Base-by-base conservation (phyloP, 805 yeast genomes). In the Clavispora fructus region DNA sequence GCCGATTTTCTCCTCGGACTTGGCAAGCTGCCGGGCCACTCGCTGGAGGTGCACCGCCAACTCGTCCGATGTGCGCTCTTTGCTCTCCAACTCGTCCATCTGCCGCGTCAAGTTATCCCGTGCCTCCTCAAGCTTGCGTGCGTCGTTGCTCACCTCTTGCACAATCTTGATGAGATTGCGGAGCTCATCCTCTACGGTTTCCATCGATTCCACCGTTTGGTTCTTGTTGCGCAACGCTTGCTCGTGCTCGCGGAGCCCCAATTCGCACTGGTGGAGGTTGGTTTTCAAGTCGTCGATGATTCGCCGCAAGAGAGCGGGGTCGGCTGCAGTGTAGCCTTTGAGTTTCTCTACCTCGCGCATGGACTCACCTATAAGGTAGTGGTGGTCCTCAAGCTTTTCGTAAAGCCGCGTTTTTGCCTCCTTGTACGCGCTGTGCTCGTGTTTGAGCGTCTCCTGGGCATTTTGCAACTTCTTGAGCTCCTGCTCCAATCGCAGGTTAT, bases 351-450 rank as follows among this genome's bases (percentile, higher is more conserved):
- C 63, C 43, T 81, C 83, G 41, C 78, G 77, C 44, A 74, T 77
- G 2, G 80, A 61, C 46, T 83, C 88, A 12, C 78, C 64, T 14
- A 80, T 67, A 38, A 81, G 63, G 46, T 78, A 81, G 47, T 78
- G 80, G 45, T 77, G 75, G 49, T 81, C 82, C 53, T 86, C 88
- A 8, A 85, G 62, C 45, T 79, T 77, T 40, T 77, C 77, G 14
- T 82, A 71, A 44, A 85, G 60, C 35, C 76, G 64, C n/a, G 70
- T 65, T 60, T 87, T 87, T 42, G 82, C 82, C 14, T 73, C 65
- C 62, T 81, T 84, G 63, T 87, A 87, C 39, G 73, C 75, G 23
- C 74, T 70, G 58, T 85, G 87, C 51, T 84, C 89, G 11, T 67
- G 56, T 0, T 84, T 75, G 41, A 86, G 65, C 11, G 71, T 61